Percentiles rank a stretch among this genome's conserved stretches.
phyloP scores from a whole-genome alignment of 23 red algal genomes.

The Gracilariopsis chorda region DNA sequence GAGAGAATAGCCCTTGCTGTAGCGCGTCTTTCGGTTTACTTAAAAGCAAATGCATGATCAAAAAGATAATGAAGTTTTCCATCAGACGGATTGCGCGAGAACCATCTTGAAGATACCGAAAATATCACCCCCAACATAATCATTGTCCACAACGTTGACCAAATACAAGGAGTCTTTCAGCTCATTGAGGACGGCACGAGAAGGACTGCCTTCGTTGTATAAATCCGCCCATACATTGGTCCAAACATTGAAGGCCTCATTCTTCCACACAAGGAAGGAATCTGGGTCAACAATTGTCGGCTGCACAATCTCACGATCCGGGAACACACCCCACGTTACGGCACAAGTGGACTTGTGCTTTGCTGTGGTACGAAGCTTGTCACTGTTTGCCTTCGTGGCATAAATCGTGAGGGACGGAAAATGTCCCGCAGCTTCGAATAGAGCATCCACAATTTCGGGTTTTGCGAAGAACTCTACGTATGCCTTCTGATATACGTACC shows the following conservation, averaged over 20 bases:
- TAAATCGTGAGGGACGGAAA: conserved; percentile 83
- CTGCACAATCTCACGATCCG: conserved; percentile 91
- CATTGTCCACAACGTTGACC: conserved; percentile 96
- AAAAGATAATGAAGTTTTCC: not conserved
- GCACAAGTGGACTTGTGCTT: conserved; percentile 59
- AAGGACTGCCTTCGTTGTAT: conserved; percentile 52
- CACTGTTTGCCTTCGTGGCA: conserved; percentile 60
- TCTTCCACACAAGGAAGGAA: conserved; percentile 90
- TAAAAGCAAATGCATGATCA: too few species aligned
- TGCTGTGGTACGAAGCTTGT: conserved; percentile 66
- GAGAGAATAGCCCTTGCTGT: too few species aligned
- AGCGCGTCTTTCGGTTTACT: too few species aligned
- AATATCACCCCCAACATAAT: conserved; percentile 96
- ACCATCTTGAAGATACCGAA: conserved; percentile 77
- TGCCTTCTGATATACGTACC: conserved; percentile 99
- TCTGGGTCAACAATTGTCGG: conserved; percentile 91
- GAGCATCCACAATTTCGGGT: conserved; percentile 54
- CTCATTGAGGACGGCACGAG: conserved; percentile 57
- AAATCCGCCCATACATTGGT: conserved; percentile 72
- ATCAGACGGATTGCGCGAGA: conserved; percentile 6
- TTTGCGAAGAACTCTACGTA: conserved; percentile 98
- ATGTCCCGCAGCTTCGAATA: conserved; percentile 72
- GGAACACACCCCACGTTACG: conserved; percentile 99
- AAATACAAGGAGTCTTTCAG: conserved; percentile 86
- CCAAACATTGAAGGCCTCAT: conserved; percentile 98